A percentile compares a stretch with the other conserved stretches of the same genome.
These are phyloP conservation scores for Aquanectria penicillioides DNA, from an alignment of 2,329 filamentous ascomycete genomes.

Conservation along the genomic window DNA sequence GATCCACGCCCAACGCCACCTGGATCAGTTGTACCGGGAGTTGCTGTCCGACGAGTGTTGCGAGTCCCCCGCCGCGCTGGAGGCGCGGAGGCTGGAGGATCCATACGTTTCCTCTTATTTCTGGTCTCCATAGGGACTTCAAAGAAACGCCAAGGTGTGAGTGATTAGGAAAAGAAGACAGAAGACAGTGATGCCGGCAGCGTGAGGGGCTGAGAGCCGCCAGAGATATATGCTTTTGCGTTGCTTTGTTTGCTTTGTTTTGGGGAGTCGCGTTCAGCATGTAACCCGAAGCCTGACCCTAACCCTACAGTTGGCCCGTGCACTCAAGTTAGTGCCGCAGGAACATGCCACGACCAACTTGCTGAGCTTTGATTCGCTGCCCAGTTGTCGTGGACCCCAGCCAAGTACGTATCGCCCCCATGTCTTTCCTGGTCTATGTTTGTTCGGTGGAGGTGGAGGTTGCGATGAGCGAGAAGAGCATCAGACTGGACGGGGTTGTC, in stretches of 20 bases:
- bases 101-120: constrained; percentile 23
- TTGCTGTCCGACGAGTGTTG: constrained; percentile 23
- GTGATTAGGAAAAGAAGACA: background rate
- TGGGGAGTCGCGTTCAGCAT: constrained; percentile 16
- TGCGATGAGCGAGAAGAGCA: too few relatives aligned
- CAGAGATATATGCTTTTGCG: background rate
- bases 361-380: constrained; percentile 16
- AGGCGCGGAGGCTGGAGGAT: constrained; percentile 12
- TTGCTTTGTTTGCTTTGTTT: constrained; percentile 12
- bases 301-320: constrained; percentile 36
- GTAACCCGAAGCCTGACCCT: constrained; percentile 28
- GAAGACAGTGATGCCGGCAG: background rate
- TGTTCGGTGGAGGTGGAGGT: too few relatives aligned
- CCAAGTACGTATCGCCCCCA: background rate
- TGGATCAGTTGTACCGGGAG: background rate
- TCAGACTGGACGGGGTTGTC: too few relatives aligned
- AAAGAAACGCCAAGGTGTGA: background rate
- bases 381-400: background rate
- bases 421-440: too few relatives aligned
- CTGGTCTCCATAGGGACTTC: constrained; percentile 32
- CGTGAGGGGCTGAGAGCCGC: background rate
- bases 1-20: background rate
- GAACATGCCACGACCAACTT: background rate
- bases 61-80: constrained; percentile 26
- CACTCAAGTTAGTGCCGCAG: background rate